Percentiles rank a stretch among this genome's conserved stretches.
Conservation (phyloP, 2,329 filamentous ascomycete species). For the Nemania diffusa region DNA sequence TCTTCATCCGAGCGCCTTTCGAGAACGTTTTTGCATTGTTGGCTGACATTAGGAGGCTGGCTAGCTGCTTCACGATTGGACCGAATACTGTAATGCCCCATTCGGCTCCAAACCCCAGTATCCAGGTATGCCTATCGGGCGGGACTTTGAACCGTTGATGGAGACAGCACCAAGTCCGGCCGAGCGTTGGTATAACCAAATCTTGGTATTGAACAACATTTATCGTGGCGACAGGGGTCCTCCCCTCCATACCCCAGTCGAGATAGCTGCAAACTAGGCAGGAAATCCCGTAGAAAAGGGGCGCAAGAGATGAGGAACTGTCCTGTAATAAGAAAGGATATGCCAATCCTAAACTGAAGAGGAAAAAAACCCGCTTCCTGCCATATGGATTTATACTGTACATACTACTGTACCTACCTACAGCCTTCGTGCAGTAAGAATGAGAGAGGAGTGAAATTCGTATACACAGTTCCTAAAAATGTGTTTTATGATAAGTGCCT, state of each 20-base stretch:
- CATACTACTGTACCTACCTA: too few species aligned
- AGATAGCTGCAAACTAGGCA: constrained; percentile 5
- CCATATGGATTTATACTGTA: too few species aligned
- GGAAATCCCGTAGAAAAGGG: constrained; percentile 31
- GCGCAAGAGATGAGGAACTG: constrained; percentile 31
- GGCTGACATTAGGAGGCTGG: constrained; percentile 28
- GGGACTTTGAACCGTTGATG: neutral
- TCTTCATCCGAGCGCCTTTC: constrained; percentile 21
- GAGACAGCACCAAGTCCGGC: constrained; percentile 13
- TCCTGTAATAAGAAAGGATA: constrained; percentile 26
- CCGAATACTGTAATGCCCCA: constrained; percentile 19
- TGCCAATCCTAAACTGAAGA: neutral
- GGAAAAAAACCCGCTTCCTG: constrained; percentile 9
- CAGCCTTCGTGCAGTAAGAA: too few species aligned
- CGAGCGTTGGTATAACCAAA: constrained; percentile 9
- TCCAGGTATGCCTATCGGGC: neutral
- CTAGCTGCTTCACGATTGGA: constrained; percentile 25
- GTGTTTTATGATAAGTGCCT: too few species aligned
- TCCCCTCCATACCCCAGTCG: neutral
- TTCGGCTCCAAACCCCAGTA: constrained; percentile 3
- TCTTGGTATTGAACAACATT: neutral
- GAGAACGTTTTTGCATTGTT: constrained; percentile 21
- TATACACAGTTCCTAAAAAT: too few species aligned
- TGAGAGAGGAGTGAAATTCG: too few species aligned
- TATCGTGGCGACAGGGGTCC: constrained; percentile 21